A percentile compares a stretch with the other conserved stretches of the same genome.
Conservation (phyloP, 1,139 yeast species). For the Hyphopichia buzzinii region DNA sequence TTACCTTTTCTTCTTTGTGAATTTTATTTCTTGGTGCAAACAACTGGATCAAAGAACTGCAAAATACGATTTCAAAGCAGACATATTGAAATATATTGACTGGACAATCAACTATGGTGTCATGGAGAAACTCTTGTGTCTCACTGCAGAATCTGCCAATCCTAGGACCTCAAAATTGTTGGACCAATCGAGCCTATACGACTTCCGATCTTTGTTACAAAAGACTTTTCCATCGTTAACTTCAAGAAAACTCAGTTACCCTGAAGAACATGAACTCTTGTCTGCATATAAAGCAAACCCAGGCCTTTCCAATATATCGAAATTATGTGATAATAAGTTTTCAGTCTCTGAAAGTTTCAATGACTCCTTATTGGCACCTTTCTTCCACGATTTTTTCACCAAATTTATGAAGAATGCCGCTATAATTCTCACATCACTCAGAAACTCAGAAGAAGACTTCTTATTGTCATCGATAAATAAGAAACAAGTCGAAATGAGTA, state of each 20-base stretch:
- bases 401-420: conserved; percentile 72
- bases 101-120: conserved; percentile 59
- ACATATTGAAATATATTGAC: conserved; percentile 38
- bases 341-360: conserved; percentile 22
- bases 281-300: conserved; percentile 19
- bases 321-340: conserved; percentile 22
- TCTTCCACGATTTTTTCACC: conserved; percentile 55
- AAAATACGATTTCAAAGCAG: conserved; percentile 49
- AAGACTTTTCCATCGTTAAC: conserved; percentile 57
- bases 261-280: conserved; percentile 25
- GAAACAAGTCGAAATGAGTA: conserved; percentile 23
- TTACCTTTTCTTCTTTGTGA: conserved; percentile 58
- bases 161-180: conserved; percentile 27
- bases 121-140: conserved; percentile 70
- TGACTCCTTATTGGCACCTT: conserved; percentile 35
- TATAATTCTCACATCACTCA: conserved; percentile 71
- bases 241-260: conserved; percentile 37
- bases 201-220: conserved; percentile 66
- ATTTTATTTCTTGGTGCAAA: conserved; percentile 73
- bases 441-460: conserved; percentile 86
- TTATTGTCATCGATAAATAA: conserved; percentile 49
- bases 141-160: conserved; percentile 64
- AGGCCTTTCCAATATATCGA: conserved; percentile 22
- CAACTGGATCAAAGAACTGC: conserved; percentile 43
- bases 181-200: conserved; percentile 52